These are phyloP conservation scores for Penstemon davidsonii DNA, from an alignment of 257 asterid genomes.

Conservation along the genomic window DNA sequence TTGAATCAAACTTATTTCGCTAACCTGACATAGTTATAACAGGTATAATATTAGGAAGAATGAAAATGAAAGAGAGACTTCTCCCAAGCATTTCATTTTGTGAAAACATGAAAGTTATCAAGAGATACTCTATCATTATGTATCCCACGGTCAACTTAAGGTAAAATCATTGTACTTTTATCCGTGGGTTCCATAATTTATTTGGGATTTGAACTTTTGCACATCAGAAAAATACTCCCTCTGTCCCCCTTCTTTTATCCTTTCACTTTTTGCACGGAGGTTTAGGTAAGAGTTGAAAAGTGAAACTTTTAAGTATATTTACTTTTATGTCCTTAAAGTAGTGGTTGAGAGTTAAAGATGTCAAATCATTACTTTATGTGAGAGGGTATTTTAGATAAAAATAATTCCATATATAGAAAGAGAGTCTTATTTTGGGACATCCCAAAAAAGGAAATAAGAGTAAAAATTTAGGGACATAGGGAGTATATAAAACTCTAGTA, in stretches of 20 bases:
- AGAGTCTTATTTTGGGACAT: no score
- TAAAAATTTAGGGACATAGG: not conserved
- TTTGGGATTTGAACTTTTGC: not conserved
- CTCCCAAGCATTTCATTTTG: not conserved
- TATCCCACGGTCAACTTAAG: slow-evolving; percentile 9
- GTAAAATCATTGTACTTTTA: not conserved
- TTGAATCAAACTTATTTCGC: not conserved
- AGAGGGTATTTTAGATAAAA: no score
- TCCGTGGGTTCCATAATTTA: not conserved
- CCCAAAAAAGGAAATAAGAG: not conserved
- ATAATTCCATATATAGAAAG: no score
- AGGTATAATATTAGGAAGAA: not conserved
- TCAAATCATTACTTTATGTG: no score
- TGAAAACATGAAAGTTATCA: slow-evolving; percentile 15
- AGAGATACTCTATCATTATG: slow-evolving; percentile 12
- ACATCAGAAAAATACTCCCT: not conserved
- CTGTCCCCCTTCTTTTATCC: no score
- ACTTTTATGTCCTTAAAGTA: no score
- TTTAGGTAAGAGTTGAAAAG: no score
- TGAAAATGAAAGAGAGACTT: not conserved
- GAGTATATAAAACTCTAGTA: slow-evolving; percentile 8
- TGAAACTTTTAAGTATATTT: no score
- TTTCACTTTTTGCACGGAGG: no score
- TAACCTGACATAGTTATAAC: not conserved
- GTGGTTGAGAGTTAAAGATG: no score